Evolutionary conservation across 345 rosid species (phyloP).

Genomic region (Salix viminalis): DNA sequence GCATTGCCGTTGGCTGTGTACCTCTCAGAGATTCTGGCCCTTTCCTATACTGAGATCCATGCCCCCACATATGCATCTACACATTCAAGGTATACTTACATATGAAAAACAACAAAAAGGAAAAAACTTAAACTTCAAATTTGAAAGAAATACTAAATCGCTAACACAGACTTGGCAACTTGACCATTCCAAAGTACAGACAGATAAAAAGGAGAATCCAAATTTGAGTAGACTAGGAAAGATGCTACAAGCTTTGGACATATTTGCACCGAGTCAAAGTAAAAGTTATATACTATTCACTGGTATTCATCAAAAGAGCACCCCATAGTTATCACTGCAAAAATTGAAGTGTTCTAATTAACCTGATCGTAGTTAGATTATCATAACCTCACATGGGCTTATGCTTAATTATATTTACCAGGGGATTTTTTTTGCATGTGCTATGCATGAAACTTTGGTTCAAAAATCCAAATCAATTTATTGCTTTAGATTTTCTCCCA

Average conservation of each 20-base stretch:
- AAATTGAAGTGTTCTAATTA: neutral
- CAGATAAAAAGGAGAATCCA: neutral
- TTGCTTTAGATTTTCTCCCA: neutral
- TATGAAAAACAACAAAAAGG: neutral
- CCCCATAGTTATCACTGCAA: neutral
- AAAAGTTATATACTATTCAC: neutral
- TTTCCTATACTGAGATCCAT: constrained; percentile 92
- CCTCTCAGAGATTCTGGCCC: constrained; percentile 95
- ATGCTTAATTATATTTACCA: neutral
- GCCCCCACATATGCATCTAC: constrained; percentile 99
- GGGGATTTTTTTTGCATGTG: neutral
- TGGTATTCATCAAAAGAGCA: neutral
- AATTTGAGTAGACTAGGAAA: neutral
- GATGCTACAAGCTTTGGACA: neutral
- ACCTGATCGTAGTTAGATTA: neutral
- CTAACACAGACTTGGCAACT: neutral
- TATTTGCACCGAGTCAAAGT: neutral
- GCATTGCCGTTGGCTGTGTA: constrained; percentile 95
- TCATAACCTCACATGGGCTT: neutral
- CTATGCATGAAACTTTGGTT: neutral
- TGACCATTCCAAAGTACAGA: neutral
- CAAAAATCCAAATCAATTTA: neutral
- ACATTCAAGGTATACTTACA: neutral
- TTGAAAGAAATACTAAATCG: neutral
- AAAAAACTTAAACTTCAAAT: neutral